Conservation (phyloP, 768 basidiomycete species). For the Mycena latifolia region DNA sequence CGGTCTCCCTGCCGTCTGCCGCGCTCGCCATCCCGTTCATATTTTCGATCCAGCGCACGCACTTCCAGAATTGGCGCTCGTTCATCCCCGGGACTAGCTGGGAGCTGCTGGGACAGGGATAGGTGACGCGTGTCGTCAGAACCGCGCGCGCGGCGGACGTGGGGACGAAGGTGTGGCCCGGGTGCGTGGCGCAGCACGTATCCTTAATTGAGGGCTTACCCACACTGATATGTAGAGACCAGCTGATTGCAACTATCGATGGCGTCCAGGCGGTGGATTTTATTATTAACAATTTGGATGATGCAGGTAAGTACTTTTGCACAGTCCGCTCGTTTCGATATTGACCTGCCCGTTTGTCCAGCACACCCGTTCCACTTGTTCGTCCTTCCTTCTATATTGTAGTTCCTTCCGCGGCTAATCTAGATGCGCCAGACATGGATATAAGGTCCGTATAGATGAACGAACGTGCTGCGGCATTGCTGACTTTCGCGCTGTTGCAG, state of each 20-base stretch:
- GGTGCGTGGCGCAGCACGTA: background rate
- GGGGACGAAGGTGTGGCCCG: conserved; percentile 26
- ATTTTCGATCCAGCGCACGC: conserved; percentile 36
- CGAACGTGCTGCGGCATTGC: too few relatives aligned
- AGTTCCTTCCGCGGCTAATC: background rate
- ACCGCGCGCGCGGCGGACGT: background rate
- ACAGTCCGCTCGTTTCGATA: too few relatives aligned
- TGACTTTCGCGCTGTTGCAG: conserved; percentile 5
- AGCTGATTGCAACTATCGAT: conserved; percentile 25
- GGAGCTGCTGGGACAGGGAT: conserved; percentile 20
- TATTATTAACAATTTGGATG: conserved; percentile 33
- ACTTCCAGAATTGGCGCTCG: conserved; percentile 31
- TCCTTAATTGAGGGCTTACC: too few relatives aligned
- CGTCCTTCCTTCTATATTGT: background rate
- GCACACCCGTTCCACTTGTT: conserved; percentile 31
- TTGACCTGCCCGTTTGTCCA: background rate
- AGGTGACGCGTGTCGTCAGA: conserved; percentile 16
- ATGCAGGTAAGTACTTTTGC: conserved; percentile 21
- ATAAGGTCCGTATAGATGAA: conserved; percentile 13
- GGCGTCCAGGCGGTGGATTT: conserved; percentile 21
- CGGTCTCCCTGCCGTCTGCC: background rate
- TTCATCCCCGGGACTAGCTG: conserved; percentile 35
- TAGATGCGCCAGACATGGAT: conserved; percentile 15
- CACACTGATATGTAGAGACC: conserved; percentile 13
- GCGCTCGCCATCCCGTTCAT: conserved; percentile 22